A percentile compares a stretch with the other conserved stretches of the same genome.
phyloP scores from a whole-genome alignment of 495 filamentous ascomycete species.

The Hypoxylon lenormandii region DNA sequence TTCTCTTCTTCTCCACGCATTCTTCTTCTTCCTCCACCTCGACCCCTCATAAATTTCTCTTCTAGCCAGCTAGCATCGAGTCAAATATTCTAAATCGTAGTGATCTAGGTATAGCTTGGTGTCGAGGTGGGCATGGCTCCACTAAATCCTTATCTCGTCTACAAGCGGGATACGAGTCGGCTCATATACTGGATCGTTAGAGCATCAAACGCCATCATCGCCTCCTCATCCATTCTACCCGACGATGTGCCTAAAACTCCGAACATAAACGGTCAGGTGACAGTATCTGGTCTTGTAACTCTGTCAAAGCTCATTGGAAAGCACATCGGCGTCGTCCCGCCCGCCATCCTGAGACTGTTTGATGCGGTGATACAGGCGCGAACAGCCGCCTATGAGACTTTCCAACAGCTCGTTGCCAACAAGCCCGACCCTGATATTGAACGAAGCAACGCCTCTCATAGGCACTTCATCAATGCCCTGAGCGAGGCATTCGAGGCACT shows the following conservation, averaged over 20 bases:
- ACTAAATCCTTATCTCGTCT: conserved; percentile 50
- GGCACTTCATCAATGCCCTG: conserved; percentile 58
- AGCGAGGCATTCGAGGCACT: conserved; percentile 52
- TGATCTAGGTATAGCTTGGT: too few relatives aligned
- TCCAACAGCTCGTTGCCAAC: conserved; percentile 48
- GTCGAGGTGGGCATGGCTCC: conserved; percentile 12
- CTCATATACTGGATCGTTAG: conserved; percentile 60
- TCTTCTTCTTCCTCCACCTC: too few relatives aligned
- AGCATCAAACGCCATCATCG: conserved; percentile 52
- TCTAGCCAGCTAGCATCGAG: too few relatives aligned
- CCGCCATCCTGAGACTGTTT: conserved; percentile 49
- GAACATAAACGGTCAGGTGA: conserved; percentile 50
- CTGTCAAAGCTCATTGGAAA: conserved; percentile 54
- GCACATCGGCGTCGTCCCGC: conserved; percentile 46
- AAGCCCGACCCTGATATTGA: conserved; percentile 55
- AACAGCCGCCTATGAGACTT: conserved; percentile 33
- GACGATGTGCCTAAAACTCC: conserved; percentile 10
- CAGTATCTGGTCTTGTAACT: conserved; percentile 48
- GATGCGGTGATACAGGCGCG: conserved; percentile 49
- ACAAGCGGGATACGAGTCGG: conserved; percentile 56
- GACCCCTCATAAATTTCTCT: too few relatives aligned
- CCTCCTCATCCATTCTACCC: conserved; percentile 17
- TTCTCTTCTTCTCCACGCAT: too few relatives aligned
- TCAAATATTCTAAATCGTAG: too few relatives aligned
- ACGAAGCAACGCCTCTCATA: conserved; percentile 56